Percentiles rank a stretch among this genome's conserved stretches.
Evolutionary conservation across 2,329 filamentous ascomycete genomes (phyloP).

Genomic region (Sporothrix phasma): DNA sequence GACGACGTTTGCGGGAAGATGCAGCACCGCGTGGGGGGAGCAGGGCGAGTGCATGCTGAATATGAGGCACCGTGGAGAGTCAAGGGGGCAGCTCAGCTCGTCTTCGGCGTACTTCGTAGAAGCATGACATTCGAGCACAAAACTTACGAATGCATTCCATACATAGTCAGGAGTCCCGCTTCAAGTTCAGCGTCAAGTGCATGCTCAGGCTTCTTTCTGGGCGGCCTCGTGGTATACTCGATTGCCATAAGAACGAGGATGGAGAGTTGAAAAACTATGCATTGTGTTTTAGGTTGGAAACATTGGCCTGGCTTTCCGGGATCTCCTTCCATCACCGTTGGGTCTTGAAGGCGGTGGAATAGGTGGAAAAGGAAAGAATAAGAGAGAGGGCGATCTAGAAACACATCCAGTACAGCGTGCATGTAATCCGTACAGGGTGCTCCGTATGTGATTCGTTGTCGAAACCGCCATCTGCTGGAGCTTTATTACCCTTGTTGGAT

Average conservation of each 20-base stretch:
- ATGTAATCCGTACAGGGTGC: too few species aligned
- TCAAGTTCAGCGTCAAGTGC: too few species aligned
- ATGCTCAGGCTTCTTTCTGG: too few species aligned
- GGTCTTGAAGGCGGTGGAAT: too few species aligned
- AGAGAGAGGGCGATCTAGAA: background rate
- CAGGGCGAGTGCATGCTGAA: background rate
- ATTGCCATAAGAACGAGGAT: too few species aligned
- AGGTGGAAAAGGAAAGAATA: background rate
- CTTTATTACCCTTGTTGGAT: background rate
- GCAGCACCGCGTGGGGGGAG: background rate
- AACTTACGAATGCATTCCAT: background rate
- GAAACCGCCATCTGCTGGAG: background rate
- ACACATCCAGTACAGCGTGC: background rate
- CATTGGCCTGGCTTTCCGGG: background rate
- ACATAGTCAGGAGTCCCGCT: background rate
- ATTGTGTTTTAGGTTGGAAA: slow-evolving; percentile 8
- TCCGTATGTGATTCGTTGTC: background rate
- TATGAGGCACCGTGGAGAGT: background rate
- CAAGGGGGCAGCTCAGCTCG: too few species aligned
- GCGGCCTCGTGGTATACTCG: too few species aligned
- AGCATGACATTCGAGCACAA: background rate
- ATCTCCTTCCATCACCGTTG: background rate
- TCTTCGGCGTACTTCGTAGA: too few species aligned
- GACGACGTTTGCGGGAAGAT: background rate
- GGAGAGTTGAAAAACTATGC: background rate